Evolutionary conservation across 73 alveolate species (phyloP).

Genomic region (Stentor coeruleus): DNA sequence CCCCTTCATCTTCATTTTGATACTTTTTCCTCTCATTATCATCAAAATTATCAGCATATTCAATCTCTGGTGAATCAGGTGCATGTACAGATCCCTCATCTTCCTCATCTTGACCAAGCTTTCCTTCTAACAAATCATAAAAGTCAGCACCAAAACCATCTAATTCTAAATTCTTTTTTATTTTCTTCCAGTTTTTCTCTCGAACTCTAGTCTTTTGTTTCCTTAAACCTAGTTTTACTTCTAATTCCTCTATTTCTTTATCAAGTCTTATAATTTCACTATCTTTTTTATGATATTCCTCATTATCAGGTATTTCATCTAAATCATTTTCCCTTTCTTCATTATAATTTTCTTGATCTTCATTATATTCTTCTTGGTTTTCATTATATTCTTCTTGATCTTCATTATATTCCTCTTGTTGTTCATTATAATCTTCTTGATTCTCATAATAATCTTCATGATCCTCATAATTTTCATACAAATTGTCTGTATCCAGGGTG

Average conservation of each 20-base stretch:
- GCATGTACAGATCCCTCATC: conserved; percentile 13
- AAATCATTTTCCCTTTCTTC: no score
- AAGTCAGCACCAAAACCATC: conserved; percentile 26
- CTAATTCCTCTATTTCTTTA: not conserved
- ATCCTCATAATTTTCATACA: not conserved
- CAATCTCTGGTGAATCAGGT: not conserved
- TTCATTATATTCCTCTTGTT: not conserved
- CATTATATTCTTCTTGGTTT: not conserved
- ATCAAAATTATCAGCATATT: not conserved
- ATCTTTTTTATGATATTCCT: no score
- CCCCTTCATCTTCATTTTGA: not conserved
- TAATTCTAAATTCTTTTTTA: not conserved
- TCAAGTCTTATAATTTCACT: not conserved
- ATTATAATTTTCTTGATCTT: no score
- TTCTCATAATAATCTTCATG: not conserved
- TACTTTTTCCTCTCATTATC: not conserved
- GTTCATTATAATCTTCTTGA: not conserved
- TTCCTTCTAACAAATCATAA: conserved; percentile 15
- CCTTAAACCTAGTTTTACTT: not conserved
- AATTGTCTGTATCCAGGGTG: not conserved
- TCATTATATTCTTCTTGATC: not conserved
- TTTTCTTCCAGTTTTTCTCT: conserved; percentile 21
- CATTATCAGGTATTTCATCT: no score
- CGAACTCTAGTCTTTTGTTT: not conserved
- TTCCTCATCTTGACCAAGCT: not conserved